Base-by-base conservation (phyloP, 2,329 filamentous ascomycete genomes). In the Xenoacremonium recifei region DNA sequence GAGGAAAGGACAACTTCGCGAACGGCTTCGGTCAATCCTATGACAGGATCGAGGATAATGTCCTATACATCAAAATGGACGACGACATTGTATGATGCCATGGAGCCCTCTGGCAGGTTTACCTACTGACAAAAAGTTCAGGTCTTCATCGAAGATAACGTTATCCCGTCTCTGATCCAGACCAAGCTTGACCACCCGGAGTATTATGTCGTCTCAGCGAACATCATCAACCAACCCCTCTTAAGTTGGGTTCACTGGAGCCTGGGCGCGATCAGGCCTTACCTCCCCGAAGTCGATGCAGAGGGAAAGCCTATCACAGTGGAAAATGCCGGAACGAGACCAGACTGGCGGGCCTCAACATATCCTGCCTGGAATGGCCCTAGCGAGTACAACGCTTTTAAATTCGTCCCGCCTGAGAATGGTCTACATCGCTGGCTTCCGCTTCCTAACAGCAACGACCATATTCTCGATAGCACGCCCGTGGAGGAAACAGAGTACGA, bases 171-270 rank as follows among this genome's bases (percentile, higher is more conserved):
- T 4, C 65, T 82, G 6, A 67, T 79, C 20, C 72, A 74, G 47
- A 76, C 73, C 16, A 74, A 74, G 47, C 57, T 76, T 35, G 64
- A 70, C 4, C 67, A 79, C 21, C 73, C 76, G 6, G 68, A 77
- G 29, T 69, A 69, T 19, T 71, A 70, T 47, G 62, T 73, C 34
- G 71, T 80, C 12, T 76, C 75, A 3, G 76, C 76, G 36, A 80
- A 81, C 47, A 66, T 82, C 17, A 63, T 80, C 48, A 81, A 81
- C 46, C 73, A 77, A 36, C 76, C 75, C 12, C 66, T 75, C 10
- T 70, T 79, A 21, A 69, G 70, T 36, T 72, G 73, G 62, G 64
- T 80, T 16, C 78, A 82, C 50, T 73, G 70, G 53, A 76, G 76
- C 43, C 64, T 75, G 7, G 74, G 73, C 5, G 71, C 72, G 15